phyloP scores from a whole-genome alignment of 1,284 basidiomycete species.

The Rhodofomes roseus region DNA sequence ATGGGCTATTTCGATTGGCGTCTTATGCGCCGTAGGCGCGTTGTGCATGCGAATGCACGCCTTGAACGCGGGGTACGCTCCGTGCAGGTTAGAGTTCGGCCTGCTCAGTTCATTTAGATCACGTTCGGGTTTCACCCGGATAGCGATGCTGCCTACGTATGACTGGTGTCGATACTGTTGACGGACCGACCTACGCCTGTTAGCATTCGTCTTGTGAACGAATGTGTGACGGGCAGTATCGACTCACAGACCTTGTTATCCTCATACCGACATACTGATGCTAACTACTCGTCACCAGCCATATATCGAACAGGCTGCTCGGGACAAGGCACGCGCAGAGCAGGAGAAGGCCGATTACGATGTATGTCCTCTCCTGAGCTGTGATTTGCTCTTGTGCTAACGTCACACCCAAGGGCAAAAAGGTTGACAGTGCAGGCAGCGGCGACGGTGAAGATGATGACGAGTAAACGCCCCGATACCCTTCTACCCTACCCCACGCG shows the following conservation, averaged over 20 bases:
- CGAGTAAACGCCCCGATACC: conserved; percentile 2
- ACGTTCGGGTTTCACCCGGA: no score
- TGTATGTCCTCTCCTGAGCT: conserved; percentile 35
- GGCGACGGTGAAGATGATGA: conserved; percentile 55
- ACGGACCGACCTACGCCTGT: no score
- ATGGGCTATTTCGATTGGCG: no score
- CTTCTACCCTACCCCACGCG: neutral
- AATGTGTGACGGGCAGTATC: no score
- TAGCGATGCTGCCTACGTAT: no score
- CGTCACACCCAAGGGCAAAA: conserved; percentile 38
- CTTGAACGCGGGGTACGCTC: no score
- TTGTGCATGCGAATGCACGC: no score
- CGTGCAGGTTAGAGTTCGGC: no score
- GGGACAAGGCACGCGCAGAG: conserved; percentile 84
- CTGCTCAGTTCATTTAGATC: no score
- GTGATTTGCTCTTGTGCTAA: conserved; percentile 1
- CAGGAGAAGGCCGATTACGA: conserved; percentile 78
- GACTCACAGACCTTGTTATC: neutral
- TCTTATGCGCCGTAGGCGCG: no score
- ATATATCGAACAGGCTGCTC: conserved; percentile 84
- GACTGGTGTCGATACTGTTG: no score
- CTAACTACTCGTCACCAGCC: conserved; percentile 49
- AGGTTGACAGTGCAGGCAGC: conserved; percentile 42
- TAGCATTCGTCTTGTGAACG: no score
- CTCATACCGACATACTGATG: neutral